Evolutionary conservation across 2,329 filamentous ascomycete species (phyloP).

Genomic region (Claviceps monticola): DNA sequence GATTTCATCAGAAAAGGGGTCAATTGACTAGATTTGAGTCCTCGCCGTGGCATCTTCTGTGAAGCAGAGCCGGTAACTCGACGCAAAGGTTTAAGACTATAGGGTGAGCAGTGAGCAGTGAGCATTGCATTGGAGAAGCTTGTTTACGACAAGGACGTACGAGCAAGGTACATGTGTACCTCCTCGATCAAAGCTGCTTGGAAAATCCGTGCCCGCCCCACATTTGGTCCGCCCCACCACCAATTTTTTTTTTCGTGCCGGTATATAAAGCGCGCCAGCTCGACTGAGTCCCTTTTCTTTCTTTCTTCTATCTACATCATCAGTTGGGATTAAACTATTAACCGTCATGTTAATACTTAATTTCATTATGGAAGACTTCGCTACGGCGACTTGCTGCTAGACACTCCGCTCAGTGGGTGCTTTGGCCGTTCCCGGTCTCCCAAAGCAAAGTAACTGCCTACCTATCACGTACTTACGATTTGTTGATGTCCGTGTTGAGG

Average conservation of each 20-base stretch:
- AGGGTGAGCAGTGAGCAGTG: no score
- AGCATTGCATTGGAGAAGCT: no score
- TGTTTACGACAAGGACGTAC: no score
- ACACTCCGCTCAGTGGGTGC: slow-evolving; percentile 32
- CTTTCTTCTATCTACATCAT: slow-evolving; percentile 27
- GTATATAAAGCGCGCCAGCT: slow-evolving; percentile 9
- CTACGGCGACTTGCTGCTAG: slow-evolving; percentile 41
- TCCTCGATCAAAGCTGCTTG: no score
- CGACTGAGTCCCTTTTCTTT: slow-evolving; percentile 6
- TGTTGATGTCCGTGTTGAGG: slow-evolving; percentile 37
- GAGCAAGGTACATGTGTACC: no score
- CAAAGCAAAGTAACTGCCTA: slow-evolving; percentile 32
- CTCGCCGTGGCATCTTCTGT: no score
- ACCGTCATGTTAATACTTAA: slow-evolving; percentile 36
- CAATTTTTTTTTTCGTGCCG: not conserved
- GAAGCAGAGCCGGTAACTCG: no score
- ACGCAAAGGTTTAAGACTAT: no score
- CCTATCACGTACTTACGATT: slow-evolving; percentile 26
- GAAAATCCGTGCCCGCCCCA: not conserved
- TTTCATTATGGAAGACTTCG: slow-evolving; percentile 34
- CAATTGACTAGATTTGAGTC: no score
- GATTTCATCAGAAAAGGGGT: no score
- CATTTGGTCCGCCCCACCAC: not conserved
- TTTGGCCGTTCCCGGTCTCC: slow-evolving; percentile 43
- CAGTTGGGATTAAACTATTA: slow-evolving; percentile 31